Evolutionary conservation across 2,329 filamentous ascomycete genomes (phyloP), one percentile per base, ranked within the genome.

Genomic region (Hymenoscyphus occultus): DNA sequence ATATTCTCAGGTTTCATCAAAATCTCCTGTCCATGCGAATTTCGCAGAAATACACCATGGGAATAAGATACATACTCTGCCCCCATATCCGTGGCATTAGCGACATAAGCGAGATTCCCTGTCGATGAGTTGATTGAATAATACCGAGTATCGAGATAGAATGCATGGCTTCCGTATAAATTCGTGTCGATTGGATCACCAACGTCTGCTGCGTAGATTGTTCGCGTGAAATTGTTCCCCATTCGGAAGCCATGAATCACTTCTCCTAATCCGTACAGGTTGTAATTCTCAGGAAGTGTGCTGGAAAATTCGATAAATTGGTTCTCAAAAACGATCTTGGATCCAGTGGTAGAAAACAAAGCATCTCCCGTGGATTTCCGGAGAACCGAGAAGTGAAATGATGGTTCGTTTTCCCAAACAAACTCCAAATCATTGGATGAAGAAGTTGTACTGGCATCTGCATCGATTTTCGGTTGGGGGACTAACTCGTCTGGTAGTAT

Each of bases 111-210:
- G 59, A 84, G 78, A 39, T 79, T 76, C 3, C 82, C 82, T 3
- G 80, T 79, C 1, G 78, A 74, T 1, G 76, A 66, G 59, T 83
- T 79, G 12, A 83, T 78, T 68, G 88, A 82, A 71, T 87, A 92
- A 77, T 93, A 94, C 64, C 90, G 83, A 1, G 90, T 93, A 68
- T 94, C 91, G 3, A 93, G 79, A 73, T 94, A 95, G 72, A 93
- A 86, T 0, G 91, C 89, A 70, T 95, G 91, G 51, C 81, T 83
- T 6, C 91, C 90, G 71, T 95, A 95, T 5, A 80, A 75, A 51
- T 81, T 78, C 19, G 76, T 74, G 62, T 87, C 86, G 48, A 87
- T 84, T 5, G 83, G 82, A 71, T 90, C 88, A 7, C 84, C 89
- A 39, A 83, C 82, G 76, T 93, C 90, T 16, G 88, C 87, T 39